Evolutionary conservation across 768 basidiomycete genomes (phyloP), one percentile per base, ranked within the genome.

Genomic region (Leccinum subtestaceum): DNA sequence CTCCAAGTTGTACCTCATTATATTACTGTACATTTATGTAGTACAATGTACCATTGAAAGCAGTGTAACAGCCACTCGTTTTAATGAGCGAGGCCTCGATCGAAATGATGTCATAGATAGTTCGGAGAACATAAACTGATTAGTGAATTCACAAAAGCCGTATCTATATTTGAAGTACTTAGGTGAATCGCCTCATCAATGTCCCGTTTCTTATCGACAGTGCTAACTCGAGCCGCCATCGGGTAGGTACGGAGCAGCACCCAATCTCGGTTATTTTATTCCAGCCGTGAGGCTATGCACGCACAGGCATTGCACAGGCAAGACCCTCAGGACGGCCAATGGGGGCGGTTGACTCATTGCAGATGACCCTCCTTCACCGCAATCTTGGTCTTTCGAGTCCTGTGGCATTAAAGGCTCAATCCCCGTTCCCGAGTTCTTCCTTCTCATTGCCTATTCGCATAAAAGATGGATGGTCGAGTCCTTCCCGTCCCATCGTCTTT

Each of bases 361-460:
- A 27, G 17, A 32, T 23, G 15, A 25, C 6, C n/a, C 21, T 45
- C n/a, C 17, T 34, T 43, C 19, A 46, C 45, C 5, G 40, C 23
- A 40, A n/a, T 53, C 10, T 46, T 12, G 31, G 25, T 45, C 45
- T 19, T 32, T 19, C 21, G 25, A 15, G 36, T 23, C 32, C 0
- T n/a, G 34, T 34, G 19, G 23, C 52, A 12, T 32, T 54, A n/a
- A n/a, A 53, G 21, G 40, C 52, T 27, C 36, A 2, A 15, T 31
- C 13, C 29, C 40, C 52, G 15, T 36, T 60, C 60, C 66, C 66
- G 60, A 53, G 8, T 67, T 65, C 21, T 55, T 63, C 66, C 66
- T 57, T 60, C 11, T 31, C n/a, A 4, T 7, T 19, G 25, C 5
- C 12, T 19, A 17, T 50, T 36, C 8, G 21, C 25, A 65, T 65